phyloP scores from a whole-genome alignment of 345 rosid genomes.

The Cardamine resedifolia region DNA sequence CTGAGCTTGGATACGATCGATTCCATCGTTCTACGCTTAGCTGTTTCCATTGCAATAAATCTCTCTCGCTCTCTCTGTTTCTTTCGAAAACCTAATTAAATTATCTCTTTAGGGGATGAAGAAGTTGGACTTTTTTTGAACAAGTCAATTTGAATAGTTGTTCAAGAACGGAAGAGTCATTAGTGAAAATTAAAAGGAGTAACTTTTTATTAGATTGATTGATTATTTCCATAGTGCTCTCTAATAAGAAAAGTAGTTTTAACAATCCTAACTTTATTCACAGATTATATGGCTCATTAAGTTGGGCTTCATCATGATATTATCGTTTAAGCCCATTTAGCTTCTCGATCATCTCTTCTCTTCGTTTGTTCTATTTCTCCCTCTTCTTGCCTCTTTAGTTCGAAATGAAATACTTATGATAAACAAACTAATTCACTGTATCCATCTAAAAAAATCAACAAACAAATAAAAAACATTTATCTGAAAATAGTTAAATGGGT shows the following conservation, averaged over 20 bases:
- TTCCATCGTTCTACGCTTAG: constrained; percentile 59
- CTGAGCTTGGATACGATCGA: constrained; percentile 67
- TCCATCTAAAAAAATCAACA: too few relatives aligned
- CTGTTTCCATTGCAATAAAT: constrained; percentile 57
- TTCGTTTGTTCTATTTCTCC: too few relatives aligned
- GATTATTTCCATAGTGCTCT: not conserved
- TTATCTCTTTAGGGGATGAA: not conserved
- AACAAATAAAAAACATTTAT: too few relatives aligned
- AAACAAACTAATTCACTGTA: too few relatives aligned
- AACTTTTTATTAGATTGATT: not conserved
- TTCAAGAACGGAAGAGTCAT: not conserved
- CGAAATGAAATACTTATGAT: too few relatives aligned
- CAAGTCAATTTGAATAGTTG: not conserved
- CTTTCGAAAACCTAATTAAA: constrained; percentile 7
- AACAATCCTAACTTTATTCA: not conserved
- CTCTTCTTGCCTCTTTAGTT: too few relatives aligned
- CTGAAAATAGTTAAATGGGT: too few relatives aligned
- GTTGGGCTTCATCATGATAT: not conserved
- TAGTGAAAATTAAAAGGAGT: too few relatives aligned
- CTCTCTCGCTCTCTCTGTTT: not conserved
- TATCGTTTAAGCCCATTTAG: not conserved
- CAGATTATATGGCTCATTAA: not conserved
- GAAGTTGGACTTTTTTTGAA: constrained; percentile 16
- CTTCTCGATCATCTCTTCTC: too few relatives aligned
- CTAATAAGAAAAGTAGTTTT: not conserved